Conservation (phyloP, 768 basidiomycete species). For the Inosperma sp. region DNA sequence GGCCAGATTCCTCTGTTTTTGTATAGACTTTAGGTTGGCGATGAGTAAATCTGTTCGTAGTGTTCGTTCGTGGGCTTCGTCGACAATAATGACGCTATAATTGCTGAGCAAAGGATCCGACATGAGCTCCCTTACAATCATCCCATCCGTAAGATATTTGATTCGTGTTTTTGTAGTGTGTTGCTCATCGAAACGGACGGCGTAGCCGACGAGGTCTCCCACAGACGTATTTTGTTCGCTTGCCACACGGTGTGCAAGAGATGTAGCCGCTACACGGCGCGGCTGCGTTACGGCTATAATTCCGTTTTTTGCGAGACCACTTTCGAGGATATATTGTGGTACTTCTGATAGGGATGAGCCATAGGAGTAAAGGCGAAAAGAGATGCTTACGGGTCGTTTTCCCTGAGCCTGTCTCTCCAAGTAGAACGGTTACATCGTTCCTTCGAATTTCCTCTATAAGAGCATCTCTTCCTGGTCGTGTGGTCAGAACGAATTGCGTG, state of each 20-base stretch:
- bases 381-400: constrained; percentile 92
- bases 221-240: constrained; percentile 69
- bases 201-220: constrained; percentile 84
- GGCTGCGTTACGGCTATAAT: constrained; percentile 94
- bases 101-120: constrained; percentile 64
- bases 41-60: constrained; percentile 92
- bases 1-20: constrained; percentile 53
- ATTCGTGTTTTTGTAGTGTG: constrained; percentile 66
- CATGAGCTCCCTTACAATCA: constrained; percentile 91
- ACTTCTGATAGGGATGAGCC: constrained; percentile 57
- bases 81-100: constrained; percentile 88
- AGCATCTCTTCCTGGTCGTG: constrained; percentile 69
- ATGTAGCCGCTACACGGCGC: constrained; percentile 89
- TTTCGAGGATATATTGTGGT: constrained; percentile 91
- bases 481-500: background rate
- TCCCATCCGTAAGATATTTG: constrained; percentile 97
- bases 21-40: constrained; percentile 82
- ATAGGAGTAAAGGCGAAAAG: background rate
- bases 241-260: constrained; percentile 89
- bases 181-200: constrained; percentile 92
- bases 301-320: constrained; percentile 63
- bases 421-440: constrained; percentile 81
- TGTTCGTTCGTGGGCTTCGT: constrained; percentile 97
- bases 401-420: constrained; percentile 97
- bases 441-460: constrained; percentile 66